Evolutionary conservation across 2,329 filamentous ascomycete species (phyloP).

Genomic region (Chrysoporthe austroafricana): DNA sequence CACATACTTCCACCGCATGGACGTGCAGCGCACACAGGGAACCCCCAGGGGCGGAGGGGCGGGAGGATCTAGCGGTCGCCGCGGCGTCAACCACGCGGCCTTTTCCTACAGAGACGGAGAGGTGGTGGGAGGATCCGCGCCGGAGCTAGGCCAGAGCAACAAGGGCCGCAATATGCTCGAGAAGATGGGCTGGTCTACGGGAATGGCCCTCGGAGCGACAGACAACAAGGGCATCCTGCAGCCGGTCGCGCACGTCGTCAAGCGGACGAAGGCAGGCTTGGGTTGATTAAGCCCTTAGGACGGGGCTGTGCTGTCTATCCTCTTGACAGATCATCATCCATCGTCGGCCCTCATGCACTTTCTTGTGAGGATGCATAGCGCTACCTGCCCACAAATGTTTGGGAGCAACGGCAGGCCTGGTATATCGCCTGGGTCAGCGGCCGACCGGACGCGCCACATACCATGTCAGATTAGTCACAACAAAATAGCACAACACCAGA

Average conservation of each 20-base stretch:
- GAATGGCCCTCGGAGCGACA: constrained; percentile 77
- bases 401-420: neutral
- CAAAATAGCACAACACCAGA: neutral
- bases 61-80: constrained; percentile 35
- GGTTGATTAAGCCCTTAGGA: constrained; percentile 49
- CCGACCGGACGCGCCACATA: neutral
- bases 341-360: neutral
- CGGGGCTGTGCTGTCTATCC: neutral
- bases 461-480: neutral
- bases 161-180: constrained; percentile 86
- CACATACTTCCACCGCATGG: constrained; percentile 60
- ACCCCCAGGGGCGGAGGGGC: constrained; percentile 27
- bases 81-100: constrained; percentile 41
- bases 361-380: neutral
- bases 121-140: constrained; percentile 81
- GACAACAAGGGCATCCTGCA: constrained; percentile 89
- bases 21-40: constrained; percentile 39
- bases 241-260: constrained; percentile 85
- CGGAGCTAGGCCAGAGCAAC: constrained; percentile 82
- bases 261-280: constrained; percentile 81
- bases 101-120: constrained; percentile 80
- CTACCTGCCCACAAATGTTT: neutral
- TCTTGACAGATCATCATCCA: neutral
- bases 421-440: neutral
- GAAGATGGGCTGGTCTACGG: constrained; percentile 95